Evolutionary conservation across 2,329 filamentous ascomycete species (phyloP).

Genomic region (Cylindrodendrum hubeiense): DNA sequence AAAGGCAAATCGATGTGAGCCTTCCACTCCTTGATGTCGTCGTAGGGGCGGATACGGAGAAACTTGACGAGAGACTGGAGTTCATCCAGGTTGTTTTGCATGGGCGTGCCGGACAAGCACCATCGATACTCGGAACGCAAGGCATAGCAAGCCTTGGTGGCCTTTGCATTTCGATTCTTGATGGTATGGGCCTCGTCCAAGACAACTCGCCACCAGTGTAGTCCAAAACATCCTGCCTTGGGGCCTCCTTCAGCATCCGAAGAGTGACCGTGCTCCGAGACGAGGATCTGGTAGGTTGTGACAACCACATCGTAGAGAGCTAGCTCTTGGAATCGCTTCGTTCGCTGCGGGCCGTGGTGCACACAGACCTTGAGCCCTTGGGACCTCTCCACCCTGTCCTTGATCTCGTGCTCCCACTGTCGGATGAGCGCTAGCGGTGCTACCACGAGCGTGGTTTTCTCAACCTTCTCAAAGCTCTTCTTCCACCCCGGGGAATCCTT

Average conservation of each 20-base stretch:
- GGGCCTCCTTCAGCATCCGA: conserved; percentile 70
- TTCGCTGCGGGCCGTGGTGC: conserved; percentile 89
- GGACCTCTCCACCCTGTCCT: conserved; percentile 78
- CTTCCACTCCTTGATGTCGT: conserved; percentile 88
- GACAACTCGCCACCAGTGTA: conserved; percentile 96
- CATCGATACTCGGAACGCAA: conserved; percentile 89
- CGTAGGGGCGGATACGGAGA: conserved; percentile 90
- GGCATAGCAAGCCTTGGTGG: conserved; percentile 91
- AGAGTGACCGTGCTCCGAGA: conserved; percentile 86
- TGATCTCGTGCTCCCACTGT: conserved; percentile 96
- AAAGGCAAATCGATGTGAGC: conserved; percentile 90
- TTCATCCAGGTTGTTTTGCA: conserved; percentile 99
- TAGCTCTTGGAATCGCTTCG: conserved; percentile 82
- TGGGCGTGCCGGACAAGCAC: conserved; percentile 95
- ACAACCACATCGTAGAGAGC: conserved; percentile 94
- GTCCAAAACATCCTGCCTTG: conserved; percentile 87
- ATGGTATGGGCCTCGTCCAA: conserved; percentile 98
- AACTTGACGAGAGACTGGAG: conserved; percentile 95
- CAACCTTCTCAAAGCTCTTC: conserved; percentile 76
- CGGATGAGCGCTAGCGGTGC: conserved; percentile 94
- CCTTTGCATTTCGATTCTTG: conserved; percentile 97
- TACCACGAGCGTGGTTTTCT: conserved; percentile 89
- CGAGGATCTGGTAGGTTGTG: conserved; percentile 95
- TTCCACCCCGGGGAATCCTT: conserved; percentile 71
- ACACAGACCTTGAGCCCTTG: conserved; percentile 85